These are phyloP conservation scores for Effrenium voratum DNA, from an alignment of 73 alveolate species.

Conservation along the genomic window DNA sequence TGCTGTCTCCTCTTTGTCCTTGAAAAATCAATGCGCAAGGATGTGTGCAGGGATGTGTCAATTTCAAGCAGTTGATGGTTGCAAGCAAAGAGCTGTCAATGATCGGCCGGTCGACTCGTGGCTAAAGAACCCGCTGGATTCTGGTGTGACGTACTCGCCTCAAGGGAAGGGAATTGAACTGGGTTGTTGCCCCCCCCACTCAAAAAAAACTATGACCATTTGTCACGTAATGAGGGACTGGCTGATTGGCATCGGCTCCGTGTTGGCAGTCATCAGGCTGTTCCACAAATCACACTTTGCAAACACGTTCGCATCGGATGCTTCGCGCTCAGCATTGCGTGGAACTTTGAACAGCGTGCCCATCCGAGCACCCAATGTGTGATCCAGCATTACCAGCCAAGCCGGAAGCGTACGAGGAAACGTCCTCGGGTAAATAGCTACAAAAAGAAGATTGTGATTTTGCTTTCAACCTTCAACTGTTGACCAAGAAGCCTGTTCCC, in stretches of 20 bases:
- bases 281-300: not conserved
- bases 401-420: not conserved
- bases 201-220: not conserved
- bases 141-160: conserved; percentile 31
- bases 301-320: not conserved
- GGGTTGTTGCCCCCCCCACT: not conserved
- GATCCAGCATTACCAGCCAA: not conserved
- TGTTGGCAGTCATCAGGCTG: no score
- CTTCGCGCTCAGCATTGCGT: not conserved
- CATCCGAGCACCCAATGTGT: not conserved
- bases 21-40: not conserved
- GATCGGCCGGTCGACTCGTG: conserved; percentile 13
- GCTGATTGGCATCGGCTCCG: not conserved
- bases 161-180: not conserved
- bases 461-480: not conserved
- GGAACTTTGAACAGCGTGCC: conserved; percentile 40
- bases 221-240: not conserved
- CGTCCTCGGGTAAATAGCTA: not conserved
- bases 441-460: no score
- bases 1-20: conserved; percentile 51
- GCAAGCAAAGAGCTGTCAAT: not conserved
- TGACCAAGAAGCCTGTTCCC: conserved; percentile 23
- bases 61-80: not conserved
- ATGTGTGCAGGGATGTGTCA: not conserved
- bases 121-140: not conserved